Evolutionary conservation across 2,329 filamentous ascomycete genomes (phyloP), one percentile per base, ranked within the genome.

Genomic region (Aspergillus udagawae): DNA sequence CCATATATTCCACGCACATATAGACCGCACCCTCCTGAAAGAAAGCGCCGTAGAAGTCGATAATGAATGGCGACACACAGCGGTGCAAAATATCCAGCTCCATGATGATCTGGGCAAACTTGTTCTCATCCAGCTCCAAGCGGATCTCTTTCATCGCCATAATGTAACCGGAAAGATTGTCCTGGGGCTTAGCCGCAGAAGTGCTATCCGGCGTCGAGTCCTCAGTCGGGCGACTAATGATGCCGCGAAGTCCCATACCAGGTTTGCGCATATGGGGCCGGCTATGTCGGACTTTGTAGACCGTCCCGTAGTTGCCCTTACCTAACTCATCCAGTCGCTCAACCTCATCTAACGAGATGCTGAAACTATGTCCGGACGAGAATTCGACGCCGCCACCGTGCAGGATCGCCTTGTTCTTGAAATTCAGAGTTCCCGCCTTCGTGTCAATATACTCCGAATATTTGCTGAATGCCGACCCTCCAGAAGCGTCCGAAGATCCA

Each of bases 61-160:
- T 94, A 65, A 99, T 97, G 75, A 93, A 96, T 0, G 94, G 93
- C 1, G 92, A 97, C 3, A 94, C 82, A 70, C 94, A 99, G 66
- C 94, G 90, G 76, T 99, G 94, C 2, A 99, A 80, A 61, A 99
- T 93, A 68, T 99, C 91, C 50, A 99, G 81, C 75, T 99, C 94
- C 84, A 97, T 99, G 67, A 97, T 89, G 69, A 99, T 99, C 41
- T 93, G 92, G 6, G 91, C 88, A 71, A 99, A 96, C 74, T 99
- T 99, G 61, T 91, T 89, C 73, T 99, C 94, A 69, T 99, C 94
- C 53, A 99, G 81, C 74, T 99, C 94, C 9, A 99, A 80, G 21
- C 94, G 86, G 67, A 99, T 95, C 75, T 99, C 94, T 74, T 99
- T 99, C 94, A 99, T 99, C 14, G 94, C 94, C 94, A 99, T 97